Evolutionary conservation across 768 basidiomycete species (phyloP).

Genomic region (Cystobasidium tubakii): DNA sequence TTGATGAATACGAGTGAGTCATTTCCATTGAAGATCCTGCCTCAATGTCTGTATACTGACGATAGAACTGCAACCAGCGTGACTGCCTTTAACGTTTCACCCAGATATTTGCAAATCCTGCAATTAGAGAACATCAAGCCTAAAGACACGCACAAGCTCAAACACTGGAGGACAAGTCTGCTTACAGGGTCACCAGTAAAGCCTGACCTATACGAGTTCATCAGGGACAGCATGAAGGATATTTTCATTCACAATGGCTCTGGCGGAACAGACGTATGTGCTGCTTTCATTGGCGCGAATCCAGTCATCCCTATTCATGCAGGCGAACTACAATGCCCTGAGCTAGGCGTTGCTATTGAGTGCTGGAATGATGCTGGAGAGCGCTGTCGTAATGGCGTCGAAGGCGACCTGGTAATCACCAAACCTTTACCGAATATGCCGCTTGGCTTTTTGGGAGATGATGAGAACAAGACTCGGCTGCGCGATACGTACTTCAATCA

Average conservation of each 20-base stretch:
- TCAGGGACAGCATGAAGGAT: constrained; percentile 27
- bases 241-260: constrained; percentile 44
- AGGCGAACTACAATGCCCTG: constrained; percentile 43
- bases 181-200: constrained; percentile 36
- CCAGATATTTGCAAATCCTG: constrained; percentile 38
- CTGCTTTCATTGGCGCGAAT: constrained; percentile 41
- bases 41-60: not conserved
- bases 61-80: constrained; percentile 8
- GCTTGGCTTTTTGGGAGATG: constrained; percentile 43
- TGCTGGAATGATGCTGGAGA: constrained; percentile 45
- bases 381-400: constrained; percentile 36
- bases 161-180: constrained; percentile 17
- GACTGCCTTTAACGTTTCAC: constrained; percentile 33
- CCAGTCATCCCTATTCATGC: constrained; percentile 40
- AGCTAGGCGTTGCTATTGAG: constrained; percentile 43
- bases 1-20: constrained; percentile 31
- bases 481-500: constrained; percentile 44
- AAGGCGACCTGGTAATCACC: constrained; percentile 45
- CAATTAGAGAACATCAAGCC: constrained; percentile 35
- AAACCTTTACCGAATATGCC: constrained; percentile 46
- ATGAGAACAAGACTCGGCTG: constrained; percentile 38
- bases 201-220: constrained; percentile 37
- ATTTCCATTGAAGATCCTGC: not conserved
- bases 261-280: constrained; percentile 46
- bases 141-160: constrained; percentile 37